phyloP scores from a whole-genome alignment of 768 basidiomycete species.

The Tulasnella sp. region DNA sequence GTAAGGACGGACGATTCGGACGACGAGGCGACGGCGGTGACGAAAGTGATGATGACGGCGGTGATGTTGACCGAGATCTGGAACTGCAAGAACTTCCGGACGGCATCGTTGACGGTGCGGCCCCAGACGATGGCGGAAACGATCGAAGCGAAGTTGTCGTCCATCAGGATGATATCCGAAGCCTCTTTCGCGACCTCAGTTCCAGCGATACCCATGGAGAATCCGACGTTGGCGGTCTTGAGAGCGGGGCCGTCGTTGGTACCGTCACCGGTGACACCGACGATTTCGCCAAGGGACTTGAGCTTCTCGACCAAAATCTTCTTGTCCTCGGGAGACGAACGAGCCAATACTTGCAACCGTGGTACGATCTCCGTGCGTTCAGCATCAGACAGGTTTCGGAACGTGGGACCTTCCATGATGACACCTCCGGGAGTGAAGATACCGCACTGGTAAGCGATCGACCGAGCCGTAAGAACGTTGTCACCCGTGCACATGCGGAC shows the following conservation, averaged over 20 bases:
- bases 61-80: slow-evolving; percentile 94
- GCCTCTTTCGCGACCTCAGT: slow-evolving; percentile 99
- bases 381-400: slow-evolving; percentile 70
- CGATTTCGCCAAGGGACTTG: slow-evolving; percentile 83
- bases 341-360: slow-evolving; percentile 92
- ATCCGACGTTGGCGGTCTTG: slow-evolving; percentile 94
- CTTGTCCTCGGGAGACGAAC: slow-evolving; percentile 98
- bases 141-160: slow-evolving; percentile 94
- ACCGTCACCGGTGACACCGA: slow-evolving; percentile 96
- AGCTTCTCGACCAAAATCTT: slow-evolving; percentile 88
- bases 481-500: slow-evolving; percentile 99
- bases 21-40: slow-evolving; percentile 80
- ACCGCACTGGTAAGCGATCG: slow-evolving; percentile 94
- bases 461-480: slow-evolving; percentile 93
- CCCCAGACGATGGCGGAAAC: slow-evolving; percentile 99
- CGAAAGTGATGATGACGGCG: slow-evolving; percentile 91
- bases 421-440: slow-evolving; percentile 93
- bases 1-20: slow-evolving; percentile 84
- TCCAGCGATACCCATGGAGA: slow-evolving; percentile 95
- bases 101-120: slow-evolving; percentile 96
- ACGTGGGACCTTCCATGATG: slow-evolving; percentile 97
- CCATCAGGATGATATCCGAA: slow-evolving; percentile 98
- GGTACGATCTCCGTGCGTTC: slow-evolving; percentile 86
- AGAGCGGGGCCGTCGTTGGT: slow-evolving; percentile 98
- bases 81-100: slow-evolving; percentile 97